phyloP scores from a whole-genome alignment of 352 stramenopile species.

The Phytophthora megakarya region DNA sequence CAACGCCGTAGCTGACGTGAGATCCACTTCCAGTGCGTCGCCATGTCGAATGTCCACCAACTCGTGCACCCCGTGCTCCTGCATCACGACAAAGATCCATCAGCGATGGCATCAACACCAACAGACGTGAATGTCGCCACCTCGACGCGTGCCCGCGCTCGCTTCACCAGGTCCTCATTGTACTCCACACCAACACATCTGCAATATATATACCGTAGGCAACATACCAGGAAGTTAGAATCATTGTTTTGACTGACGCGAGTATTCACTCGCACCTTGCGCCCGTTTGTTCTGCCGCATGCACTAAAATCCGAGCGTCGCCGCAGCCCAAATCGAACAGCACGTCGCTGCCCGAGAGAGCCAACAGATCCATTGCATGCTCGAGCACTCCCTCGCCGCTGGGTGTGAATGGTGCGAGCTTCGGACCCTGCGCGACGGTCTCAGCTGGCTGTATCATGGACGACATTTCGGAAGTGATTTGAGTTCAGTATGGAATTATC shows the following conservation, averaged over 20 bases:
- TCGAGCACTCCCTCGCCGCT: constrained; percentile 68
- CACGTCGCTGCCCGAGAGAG: constrained; percentile 55
- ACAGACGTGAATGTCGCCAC: constrained; percentile 34
- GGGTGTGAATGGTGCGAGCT: constrained; percentile 84
- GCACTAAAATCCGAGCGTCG: constrained; percentile 73
- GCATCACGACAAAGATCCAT: constrained; percentile 10
- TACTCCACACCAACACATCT: constrained; percentile 84
- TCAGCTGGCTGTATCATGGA: constrained; percentile 8
- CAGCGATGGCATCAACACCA: constrained; percentile 1
- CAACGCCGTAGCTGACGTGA: constrained; percentile 63
- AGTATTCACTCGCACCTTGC: constrained; percentile 35
- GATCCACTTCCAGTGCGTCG: constrained; percentile 64
- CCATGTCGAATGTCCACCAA: constrained; percentile 66
- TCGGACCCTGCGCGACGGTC: constrained; percentile 34
- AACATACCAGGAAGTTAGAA: background rate
- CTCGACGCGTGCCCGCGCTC: constrained; percentile 48
- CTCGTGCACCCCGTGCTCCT: constrained; percentile 49
- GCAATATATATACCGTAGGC: constrained; percentile 1
- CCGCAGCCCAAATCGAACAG: constrained; percentile 83
- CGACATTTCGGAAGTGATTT: constrained; percentile 20
- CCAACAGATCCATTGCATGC: constrained; percentile 67
- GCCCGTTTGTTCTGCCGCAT: constrained; percentile 53
- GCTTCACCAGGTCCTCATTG: constrained; percentile 58
- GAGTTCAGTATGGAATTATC: constrained; percentile 21
- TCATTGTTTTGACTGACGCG: background rate